phyloP scores from a whole-genome alignment of 495 filamentous ascomycete genomes.

The Penicillium ochrochloron region DNA sequence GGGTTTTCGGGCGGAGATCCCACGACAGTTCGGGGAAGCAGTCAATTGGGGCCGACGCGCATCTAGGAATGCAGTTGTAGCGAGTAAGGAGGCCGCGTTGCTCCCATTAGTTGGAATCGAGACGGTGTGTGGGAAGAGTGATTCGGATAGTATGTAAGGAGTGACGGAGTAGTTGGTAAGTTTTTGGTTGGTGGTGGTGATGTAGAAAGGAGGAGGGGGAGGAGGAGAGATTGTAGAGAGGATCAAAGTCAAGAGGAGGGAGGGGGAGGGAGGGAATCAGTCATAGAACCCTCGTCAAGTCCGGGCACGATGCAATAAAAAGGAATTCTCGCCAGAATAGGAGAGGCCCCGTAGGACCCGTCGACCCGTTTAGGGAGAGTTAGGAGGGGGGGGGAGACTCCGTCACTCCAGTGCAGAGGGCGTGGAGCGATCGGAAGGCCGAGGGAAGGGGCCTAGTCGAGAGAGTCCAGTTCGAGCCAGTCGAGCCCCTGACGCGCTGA shows the following conservation, averaged over 20 bases:
- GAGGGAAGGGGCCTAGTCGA: constrained; percentile 19
- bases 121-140: background rate
- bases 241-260: background rate
- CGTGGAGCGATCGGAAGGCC: constrained; percentile 41
- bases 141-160: constrained; percentile 28
- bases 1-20: constrained; percentile 17
- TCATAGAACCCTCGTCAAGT: constrained; percentile 28
- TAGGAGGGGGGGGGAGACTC: background rate
- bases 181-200: background rate
- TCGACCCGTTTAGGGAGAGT: constrained; percentile 30
- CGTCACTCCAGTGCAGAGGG: background rate
- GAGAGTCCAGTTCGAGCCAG: background rate
- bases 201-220: constrained; percentile 30
- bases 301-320: constrained; percentile 43
- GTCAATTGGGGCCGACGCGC: constrained; percentile 31
- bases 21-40: constrained; percentile 19
- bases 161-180: constrained; percentile 36
- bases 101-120: constrained; percentile 18
- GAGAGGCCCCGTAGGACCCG: constrained; percentile 37
- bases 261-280: background rate
- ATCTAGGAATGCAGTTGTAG: constrained; percentile 34
- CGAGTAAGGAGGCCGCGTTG: constrained; percentile 26
- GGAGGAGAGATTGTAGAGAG: constrained; percentile 36
- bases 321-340: constrained; percentile 45
- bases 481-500: constrained; percentile 51